Base-by-base conservation (phyloP, 1,284 basidiomycete genomes). In the Apiotrichum domesticum region DNA sequence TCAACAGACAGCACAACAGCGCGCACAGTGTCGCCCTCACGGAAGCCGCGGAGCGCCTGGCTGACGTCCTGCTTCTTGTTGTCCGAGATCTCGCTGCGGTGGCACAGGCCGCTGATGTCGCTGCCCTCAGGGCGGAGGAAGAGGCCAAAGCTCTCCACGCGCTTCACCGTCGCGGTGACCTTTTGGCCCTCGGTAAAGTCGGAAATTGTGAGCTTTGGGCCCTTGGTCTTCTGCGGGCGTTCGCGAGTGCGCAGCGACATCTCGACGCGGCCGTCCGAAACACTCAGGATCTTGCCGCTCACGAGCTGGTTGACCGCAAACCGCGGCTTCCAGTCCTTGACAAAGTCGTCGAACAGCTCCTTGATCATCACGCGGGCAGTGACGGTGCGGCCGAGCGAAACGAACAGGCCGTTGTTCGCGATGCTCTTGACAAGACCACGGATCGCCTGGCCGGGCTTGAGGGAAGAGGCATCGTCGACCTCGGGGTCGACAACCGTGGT, bases 301-400 rank as follows among this genome's bases (percentile, higher is more conserved):
- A 98, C 91, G 4, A 97, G 75, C 69, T 97, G 91, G 65, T 90
- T 87, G 45, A 83, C 79, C 57, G 83, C 78, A 75, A 98, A 98
- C 4, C 81, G 83, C 39, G 81, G 78, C 77, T 94, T 87, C 94
- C 95, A 98, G 53, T 98, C 94, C 76, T 97, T 95, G 64, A 96
- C 84, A 73, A 84, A 96, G 70, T 90, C 86, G 73, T 94, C 87
- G 72, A 95, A 90, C 35, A 96, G 81, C 76, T 97, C 91, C 72
- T 84, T 87, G 72, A 98, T 98, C 77, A 95, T 92, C 32, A 98
- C 87, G 29, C 95, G 85, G 53, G 88, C 94, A 67, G 92, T 90
- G 37, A 96, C 79, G 49, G 83, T 82, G 50, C 87, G 83, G 14
- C 90, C 91, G 29, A 98, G 76, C 42, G 84, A 84, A 4, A 98